Evolutionary conservation across 306 rosid genomes (phyloP).

Genomic region (Dalbergia oliveri): DNA sequence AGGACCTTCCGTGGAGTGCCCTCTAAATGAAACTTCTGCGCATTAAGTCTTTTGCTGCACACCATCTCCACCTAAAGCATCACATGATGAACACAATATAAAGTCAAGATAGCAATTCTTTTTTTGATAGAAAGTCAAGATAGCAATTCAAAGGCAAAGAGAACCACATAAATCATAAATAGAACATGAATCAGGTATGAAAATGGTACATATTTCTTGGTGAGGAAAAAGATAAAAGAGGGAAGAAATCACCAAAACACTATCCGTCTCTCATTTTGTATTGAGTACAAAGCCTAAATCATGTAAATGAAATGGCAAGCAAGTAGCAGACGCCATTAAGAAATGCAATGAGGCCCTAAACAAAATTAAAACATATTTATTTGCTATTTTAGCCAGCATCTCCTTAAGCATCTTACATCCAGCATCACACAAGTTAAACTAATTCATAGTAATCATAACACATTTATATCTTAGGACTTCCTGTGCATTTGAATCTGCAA

Average conservation of each 20-base stretch:
- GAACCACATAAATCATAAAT: conserved; percentile 30
- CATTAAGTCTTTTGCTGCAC: conserved; percentile 91
- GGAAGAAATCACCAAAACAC: conserved; percentile 4
- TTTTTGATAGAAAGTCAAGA: conserved; percentile 52
- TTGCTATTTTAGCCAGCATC: background rate
- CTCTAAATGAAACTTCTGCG: conserved; percentile 87
- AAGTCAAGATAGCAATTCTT: conserved; percentile 44
- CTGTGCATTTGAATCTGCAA: conserved; percentile 22
- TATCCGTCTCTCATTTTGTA: conserved; percentile 15
- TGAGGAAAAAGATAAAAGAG: background rate
- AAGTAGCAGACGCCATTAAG: conserved; percentile 25
- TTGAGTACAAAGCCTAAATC: conserved; percentile 20
- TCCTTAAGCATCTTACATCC: conserved; percentile 14
- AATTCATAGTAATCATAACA: conserved; percentile 34
- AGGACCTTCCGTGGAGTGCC: conserved; percentile 96
- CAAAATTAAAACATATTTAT: conserved; percentile 14
- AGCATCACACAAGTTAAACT: conserved; percentile 22
- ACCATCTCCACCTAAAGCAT: conserved; percentile 93
- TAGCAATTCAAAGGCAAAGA: conserved; percentile 38
- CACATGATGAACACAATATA: conserved; percentile 42
- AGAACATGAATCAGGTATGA: conserved; percentile 32
- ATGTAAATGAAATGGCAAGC: conserved; percentile 10
- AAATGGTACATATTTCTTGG: conserved; percentile 23
- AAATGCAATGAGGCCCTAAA: conserved; percentile 25
- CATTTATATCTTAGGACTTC: conserved; percentile 27